A percentile compares a stretch with the other conserved stretches of the same genome.
Conservation (phyloP, 371 early-diverging fungal species). For the Rhizopus microsporus region DNA sequence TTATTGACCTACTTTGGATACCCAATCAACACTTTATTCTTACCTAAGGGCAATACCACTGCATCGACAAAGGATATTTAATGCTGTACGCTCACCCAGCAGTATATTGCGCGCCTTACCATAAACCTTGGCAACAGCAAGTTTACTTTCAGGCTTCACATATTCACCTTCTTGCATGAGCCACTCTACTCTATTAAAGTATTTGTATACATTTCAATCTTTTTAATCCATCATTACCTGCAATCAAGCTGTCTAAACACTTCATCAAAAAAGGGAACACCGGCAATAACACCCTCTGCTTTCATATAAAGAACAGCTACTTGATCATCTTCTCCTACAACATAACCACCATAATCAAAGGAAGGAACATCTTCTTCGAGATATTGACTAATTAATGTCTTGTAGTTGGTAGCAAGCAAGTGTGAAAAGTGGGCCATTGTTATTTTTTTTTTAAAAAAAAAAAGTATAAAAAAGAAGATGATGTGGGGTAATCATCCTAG, state of each 20-base stretch:
- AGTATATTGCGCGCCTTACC: slow-evolving; percentile 87
- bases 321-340: slow-evolving; percentile 90
- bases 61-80: slow-evolving; percentile 93
- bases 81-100: slow-evolving; percentile 92
- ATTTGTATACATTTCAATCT: background rate
- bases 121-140: slow-evolving; percentile 79
- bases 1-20: background rate
- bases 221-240: slow-evolving; percentile 50
- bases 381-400: slow-evolving; percentile 72
- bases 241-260: slow-evolving; percentile 90
- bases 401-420: slow-evolving; percentile 78
- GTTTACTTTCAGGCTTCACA: slow-evolving; percentile 67
- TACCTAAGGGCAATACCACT: slow-evolving; percentile 91
- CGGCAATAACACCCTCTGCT: slow-evolving; percentile 90
- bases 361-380: slow-evolving; percentile 94
- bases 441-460: background rate
- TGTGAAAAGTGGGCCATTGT: slow-evolving; percentile 49
- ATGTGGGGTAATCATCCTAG: background rate
- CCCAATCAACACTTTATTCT: slow-evolving; percentile 6
- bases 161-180: slow-evolving; percentile 74
- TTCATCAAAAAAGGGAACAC: slow-evolving; percentile 94
- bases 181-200: slow-evolving; percentile 79
- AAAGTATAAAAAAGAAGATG: slow-evolving; percentile 3
- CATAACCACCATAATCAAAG: slow-evolving; percentile 97
- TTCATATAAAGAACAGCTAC: slow-evolving; percentile 88